Percentiles rank a stretch among this genome's conserved stretches.
Evolutionary conservation across 1,139 yeast species (phyloP).

Genomic region (Meyerozyma sp.): DNA sequence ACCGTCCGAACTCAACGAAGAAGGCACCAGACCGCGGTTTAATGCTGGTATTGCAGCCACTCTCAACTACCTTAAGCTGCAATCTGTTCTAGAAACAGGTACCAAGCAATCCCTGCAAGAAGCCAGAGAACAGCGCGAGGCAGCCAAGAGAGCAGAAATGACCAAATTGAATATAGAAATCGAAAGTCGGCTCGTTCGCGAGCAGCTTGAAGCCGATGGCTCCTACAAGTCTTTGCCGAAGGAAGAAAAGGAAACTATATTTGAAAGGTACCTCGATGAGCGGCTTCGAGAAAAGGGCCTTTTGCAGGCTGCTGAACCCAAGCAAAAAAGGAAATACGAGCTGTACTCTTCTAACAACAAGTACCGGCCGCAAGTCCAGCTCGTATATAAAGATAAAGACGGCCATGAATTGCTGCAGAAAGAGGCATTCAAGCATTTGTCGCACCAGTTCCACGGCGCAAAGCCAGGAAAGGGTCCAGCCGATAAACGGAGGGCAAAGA

Average conservation of each 20-base stretch:
- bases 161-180: constrained; percentile 28
- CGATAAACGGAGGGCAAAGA: neutral
- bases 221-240: constrained; percentile 24
- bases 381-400: constrained; percentile 64
- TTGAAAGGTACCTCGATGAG: constrained; percentile 25
- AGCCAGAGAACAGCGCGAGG: constrained; percentile 20
- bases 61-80: constrained; percentile 45
- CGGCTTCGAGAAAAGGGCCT: constrained; percentile 24
- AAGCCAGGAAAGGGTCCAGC: neutral
- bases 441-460: constrained; percentile 84
- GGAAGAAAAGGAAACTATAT: constrained; percentile 23
- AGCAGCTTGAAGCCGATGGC: constrained; percentile 33
- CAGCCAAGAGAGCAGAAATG: constrained; percentile 27
- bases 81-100: constrained; percentile 26
- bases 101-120: constrained; percentile 12
- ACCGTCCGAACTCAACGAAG: neutral
- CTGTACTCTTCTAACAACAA: neutral
- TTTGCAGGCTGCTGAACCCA: constrained; percentile 6
- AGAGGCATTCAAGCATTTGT: constrained; percentile 79
- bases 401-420: constrained; percentile 65
- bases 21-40: constrained; percentile 23
- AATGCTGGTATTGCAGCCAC: constrained; percentile 55
- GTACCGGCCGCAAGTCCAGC: constrained; percentile 51
- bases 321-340: constrained; percentile 2
- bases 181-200: constrained; percentile 35